phyloP scores from a whole-genome alignment of 495 filamentous ascomycete genomes.

The Elaphomyces granulatus region DNA sequence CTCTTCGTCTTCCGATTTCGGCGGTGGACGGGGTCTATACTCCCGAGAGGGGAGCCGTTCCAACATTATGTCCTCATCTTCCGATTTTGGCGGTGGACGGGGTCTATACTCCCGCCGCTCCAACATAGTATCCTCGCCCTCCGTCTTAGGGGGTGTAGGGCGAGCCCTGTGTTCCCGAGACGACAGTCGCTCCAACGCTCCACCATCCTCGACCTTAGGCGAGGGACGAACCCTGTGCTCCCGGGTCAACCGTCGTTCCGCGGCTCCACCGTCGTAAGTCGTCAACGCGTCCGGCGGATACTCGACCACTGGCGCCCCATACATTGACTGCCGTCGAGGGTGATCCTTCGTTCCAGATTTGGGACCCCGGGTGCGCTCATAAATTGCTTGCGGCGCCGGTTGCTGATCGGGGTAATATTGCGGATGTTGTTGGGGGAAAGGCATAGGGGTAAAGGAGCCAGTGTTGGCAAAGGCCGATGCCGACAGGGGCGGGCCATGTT shows the following conservation, averaged over 20 bases:
- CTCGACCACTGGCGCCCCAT: constrained; percentile 19
- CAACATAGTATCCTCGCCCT: too few relatives aligned
- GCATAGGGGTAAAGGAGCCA: constrained; percentile 18
- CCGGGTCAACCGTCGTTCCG: constrained; percentile 17
- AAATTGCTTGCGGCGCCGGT: constrained; percentile 4
- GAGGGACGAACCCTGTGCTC: constrained; percentile 14
- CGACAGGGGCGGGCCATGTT: constrained; percentile 25
- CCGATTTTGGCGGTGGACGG: too few relatives aligned
- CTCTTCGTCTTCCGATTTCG: too few relatives aligned
- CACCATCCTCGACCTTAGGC: constrained; percentile 18
- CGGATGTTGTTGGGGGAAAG: constrained; percentile 14
- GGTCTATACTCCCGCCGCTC: too few relatives aligned
- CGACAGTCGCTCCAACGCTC: constrained; percentile 14
- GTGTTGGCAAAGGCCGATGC: constrained; percentile 23
- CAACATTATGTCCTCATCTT: too few relatives aligned
- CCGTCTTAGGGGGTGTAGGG: too few relatives aligned
- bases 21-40: too few relatives aligned
- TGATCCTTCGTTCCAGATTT: constrained; percentile 21
- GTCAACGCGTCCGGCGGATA: constrained; percentile 13
- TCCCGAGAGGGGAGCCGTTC: too few relatives aligned
- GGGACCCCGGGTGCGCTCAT: constrained; percentile 18
- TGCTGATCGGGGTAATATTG: constrained; percentile 16
- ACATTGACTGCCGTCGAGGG: constrained; percentile 21
- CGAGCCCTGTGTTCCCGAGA: constrained; percentile 17
- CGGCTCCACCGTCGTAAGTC: constrained; percentile 16